Evolutionary conservation across 1,139 yeast genomes (phyloP).

Genomic region (Saccharomyces pastorianus): DNA sequence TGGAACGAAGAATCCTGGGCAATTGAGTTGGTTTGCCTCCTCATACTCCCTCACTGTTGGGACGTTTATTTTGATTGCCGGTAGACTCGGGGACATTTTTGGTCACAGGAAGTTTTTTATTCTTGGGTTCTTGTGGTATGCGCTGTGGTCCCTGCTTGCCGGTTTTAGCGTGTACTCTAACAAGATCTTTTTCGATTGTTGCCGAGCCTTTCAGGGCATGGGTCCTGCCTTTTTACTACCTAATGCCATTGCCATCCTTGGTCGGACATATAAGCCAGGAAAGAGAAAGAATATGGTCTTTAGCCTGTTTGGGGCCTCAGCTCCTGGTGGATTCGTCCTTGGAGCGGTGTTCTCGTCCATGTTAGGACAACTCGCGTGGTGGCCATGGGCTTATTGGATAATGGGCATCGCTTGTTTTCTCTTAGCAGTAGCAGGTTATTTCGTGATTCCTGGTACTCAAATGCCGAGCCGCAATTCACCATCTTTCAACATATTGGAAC

Average conservation of each 20-base stretch:
- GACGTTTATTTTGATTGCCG: conserved; percentile 46
- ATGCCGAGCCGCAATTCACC: neutral
- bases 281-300: conserved; percentile 41
- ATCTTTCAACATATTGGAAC: neutral
- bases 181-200: conserved; percentile 39
- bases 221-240: conserved; percentile 55
- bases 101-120: conserved; percentile 48
- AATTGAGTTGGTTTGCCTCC: conserved; percentile 10
- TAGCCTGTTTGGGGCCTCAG: conserved; percentile 43
- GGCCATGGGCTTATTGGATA: conserved; percentile 46
- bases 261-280: conserved; percentile 37
- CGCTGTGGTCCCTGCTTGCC: conserved; percentile 42
- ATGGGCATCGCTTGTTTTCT: conserved; percentile 33
- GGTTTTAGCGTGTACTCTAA: conserved; percentile 44
- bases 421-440: conserved; percentile 28
- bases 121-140: conserved; percentile 42
- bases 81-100: conserved; percentile 55
- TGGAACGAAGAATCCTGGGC: conserved; percentile 8
- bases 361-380: conserved; percentile 37
- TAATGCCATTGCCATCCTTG: conserved; percentile 47
- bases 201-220: conserved; percentile 53
- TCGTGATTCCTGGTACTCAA: conserved; percentile 31
- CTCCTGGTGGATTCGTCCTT: conserved; percentile 43
- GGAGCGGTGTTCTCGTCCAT: conserved; percentile 42
- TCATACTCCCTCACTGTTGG: neutral